Conservation (phyloP, 2,329 filamentous ascomycete genomes). For the Aspergillus eucalypticola region DNA sequence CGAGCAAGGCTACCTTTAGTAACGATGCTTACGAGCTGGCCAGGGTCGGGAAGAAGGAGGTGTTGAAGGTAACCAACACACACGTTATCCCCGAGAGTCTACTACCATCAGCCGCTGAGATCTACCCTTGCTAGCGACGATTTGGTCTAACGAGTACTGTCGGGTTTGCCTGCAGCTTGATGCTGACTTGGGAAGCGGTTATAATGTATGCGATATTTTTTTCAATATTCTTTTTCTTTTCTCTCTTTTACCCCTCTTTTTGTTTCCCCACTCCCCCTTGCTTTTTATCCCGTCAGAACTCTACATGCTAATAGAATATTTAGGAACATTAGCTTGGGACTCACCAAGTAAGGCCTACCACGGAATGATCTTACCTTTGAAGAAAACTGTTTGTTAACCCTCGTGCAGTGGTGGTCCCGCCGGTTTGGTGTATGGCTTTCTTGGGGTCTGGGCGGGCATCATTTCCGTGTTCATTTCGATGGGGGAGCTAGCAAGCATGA, state of each 20-base stretch:
- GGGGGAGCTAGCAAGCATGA: constrained; percentile 35
- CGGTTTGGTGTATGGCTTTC: constrained; percentile 32
- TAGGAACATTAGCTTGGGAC: not conserved
- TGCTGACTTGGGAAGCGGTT: constrained; percentile 41
- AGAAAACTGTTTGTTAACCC: not conserved
- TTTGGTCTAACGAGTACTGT: constrained; percentile 43
- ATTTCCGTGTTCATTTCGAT: constrained; percentile 27
- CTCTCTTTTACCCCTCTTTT: not conserved
- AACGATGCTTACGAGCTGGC: constrained; percentile 8
- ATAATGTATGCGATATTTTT: not conserved
- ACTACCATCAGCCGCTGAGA: not conserved
- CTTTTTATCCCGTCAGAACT: too few relatives aligned
- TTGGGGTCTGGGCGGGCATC: constrained; percentile 34
- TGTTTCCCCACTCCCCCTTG: not conserved
- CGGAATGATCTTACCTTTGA: too few relatives aligned
- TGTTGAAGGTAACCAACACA: constrained; percentile 13
- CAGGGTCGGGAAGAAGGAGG: constrained; percentile 15
- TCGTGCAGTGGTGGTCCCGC: constrained; percentile 32
- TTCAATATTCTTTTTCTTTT: too few relatives aligned
- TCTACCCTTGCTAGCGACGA: constrained; percentile 35
- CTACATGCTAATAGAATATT: too few relatives aligned
- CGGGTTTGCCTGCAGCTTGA: constrained; percentile 42
- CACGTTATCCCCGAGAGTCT: not conserved
- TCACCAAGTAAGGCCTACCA: not conserved
- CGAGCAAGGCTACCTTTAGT: not conserved